These are phyloP conservation scores for Serendipita sp. DNA, from an alignment of 768 basidiomycete species.

Conservation along the genomic window DNA sequence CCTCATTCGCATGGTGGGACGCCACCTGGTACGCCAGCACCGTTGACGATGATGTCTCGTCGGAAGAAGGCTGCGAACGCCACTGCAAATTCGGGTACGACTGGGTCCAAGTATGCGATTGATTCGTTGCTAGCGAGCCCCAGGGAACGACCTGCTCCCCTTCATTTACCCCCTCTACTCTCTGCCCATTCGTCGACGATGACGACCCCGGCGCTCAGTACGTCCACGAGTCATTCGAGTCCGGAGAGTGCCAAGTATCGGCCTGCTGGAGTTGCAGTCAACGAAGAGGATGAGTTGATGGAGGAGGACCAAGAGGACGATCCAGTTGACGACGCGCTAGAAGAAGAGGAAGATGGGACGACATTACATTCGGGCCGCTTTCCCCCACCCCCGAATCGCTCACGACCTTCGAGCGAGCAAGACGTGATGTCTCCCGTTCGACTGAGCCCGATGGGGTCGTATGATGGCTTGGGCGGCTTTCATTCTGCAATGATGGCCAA, in stretches of 20 bases:
- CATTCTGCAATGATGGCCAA: neutral
- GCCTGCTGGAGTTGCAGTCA: neutral
- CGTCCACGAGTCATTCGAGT: neutral
- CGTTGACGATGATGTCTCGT: neutral
- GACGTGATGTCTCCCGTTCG: constrained; percentile 1
- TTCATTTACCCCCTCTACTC: too few species aligned
- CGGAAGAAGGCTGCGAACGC: neutral
- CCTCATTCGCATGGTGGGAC: constrained; percentile 6
- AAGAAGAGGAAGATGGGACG: too few species aligned
- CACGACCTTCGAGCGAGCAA: neutral
- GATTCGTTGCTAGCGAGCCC: neutral
- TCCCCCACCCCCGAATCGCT: neutral
- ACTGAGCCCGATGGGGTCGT: neutral
- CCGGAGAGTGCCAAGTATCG: neutral
- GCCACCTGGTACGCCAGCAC: neutral
- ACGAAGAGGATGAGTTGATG: too few species aligned
- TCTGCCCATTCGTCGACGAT: too few species aligned
- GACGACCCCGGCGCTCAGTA: neutral
- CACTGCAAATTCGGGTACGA: neutral
- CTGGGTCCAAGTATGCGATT: neutral
- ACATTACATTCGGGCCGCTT: neutral
- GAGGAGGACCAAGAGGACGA: too few species aligned
- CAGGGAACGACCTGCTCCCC: neutral
- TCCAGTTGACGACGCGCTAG: too few species aligned
- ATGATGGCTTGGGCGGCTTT: neutral